Evolutionary conservation across 1,284 basidiomycete genomes (phyloP).

Genomic region (Fomes fomentarius): DNA sequence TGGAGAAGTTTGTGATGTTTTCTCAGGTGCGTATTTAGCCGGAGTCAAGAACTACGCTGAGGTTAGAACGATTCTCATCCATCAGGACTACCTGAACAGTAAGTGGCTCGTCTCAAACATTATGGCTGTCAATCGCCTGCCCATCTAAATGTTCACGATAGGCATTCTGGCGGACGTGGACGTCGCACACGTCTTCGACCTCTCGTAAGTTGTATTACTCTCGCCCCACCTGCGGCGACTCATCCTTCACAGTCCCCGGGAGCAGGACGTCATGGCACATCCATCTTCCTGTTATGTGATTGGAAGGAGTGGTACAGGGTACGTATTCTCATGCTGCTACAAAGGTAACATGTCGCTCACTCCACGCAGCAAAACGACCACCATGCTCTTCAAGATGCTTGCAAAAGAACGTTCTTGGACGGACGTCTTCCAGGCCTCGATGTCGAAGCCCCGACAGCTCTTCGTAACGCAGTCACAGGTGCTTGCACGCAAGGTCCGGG

Average conservation of each 20-base stretch:
- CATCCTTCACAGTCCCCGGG: slow-evolving; percentile 46
- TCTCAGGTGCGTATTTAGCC: too few species aligned
- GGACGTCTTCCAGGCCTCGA: slow-evolving; percentile 34
- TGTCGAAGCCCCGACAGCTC: slow-evolving; percentile 54
- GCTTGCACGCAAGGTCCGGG: slow-evolving; percentile 64
- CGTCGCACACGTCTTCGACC: slow-evolving; percentile 53
- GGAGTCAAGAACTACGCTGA: not conserved
- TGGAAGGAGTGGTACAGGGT: slow-evolving; percentile 69
- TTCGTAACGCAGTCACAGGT: slow-evolving; percentile 73
- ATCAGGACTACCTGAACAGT: slow-evolving; percentile 56
- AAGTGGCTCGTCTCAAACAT: not conserved
- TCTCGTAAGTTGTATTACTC: slow-evolving; percentile 43
- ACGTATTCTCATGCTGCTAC: slow-evolving; percentile 13
- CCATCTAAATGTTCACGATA: slow-evolving; percentile 21
- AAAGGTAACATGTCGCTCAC: not conserved
- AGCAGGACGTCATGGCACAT: slow-evolving; percentile 64
- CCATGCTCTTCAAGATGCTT: slow-evolving; percentile 74
- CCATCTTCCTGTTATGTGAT: slow-evolving; percentile 64
- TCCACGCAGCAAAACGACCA: slow-evolving; percentile 64
- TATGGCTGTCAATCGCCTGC: not conserved
- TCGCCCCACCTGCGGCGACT: not conserved
- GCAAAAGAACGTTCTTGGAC: slow-evolving; percentile 51
- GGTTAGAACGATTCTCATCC: not conserved
- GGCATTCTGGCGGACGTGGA: slow-evolving; percentile 50
- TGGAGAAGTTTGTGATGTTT: slow-evolving; percentile 62